A percentile compares a stretch with the other conserved stretches of the same genome.
Conservation (phyloP, 2,329 filamentous ascomycete genomes). For the Stemphylium beticola region DNA sequence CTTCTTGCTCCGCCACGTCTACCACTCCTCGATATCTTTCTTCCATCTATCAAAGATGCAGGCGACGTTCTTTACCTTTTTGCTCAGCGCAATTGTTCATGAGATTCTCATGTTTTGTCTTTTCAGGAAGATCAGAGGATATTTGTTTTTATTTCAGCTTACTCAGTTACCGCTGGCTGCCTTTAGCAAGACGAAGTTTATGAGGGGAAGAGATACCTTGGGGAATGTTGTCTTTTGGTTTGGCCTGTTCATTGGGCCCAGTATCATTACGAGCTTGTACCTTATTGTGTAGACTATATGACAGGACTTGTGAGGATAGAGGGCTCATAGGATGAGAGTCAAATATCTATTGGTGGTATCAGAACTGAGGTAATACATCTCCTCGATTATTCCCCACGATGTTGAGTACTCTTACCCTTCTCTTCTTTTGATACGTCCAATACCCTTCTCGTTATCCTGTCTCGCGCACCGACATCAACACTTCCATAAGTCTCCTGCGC, state of each 20-base stretch:
- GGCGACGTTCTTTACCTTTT: constrained; percentile 77
- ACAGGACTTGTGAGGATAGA: no score
- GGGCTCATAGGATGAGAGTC: not conserved
- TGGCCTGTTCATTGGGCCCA: constrained; percentile 78
- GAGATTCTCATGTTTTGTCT: constrained; percentile 82
- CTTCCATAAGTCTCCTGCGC: constrained; percentile 56
- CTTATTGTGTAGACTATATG: constrained; percentile 49
- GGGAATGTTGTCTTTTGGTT: constrained; percentile 81
- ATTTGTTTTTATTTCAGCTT: constrained; percentile 76
- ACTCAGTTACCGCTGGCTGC: constrained; percentile 73
- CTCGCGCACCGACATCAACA: constrained; percentile 50
- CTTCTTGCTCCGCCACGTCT: constrained; percentile 79
- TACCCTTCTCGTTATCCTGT: constrained; percentile 51
- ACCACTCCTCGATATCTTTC: constrained; percentile 76
- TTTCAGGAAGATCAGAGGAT: constrained; percentile 78
- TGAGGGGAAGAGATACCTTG: constrained; percentile 66
- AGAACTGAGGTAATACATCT: not conserved
- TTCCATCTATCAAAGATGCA: constrained; percentile 72
- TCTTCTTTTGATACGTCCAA: constrained; percentile 49
- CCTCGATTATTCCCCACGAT: not conserved
- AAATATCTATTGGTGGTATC: not conserved
- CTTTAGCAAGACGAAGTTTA: constrained; percentile 69
- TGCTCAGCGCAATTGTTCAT: constrained; percentile 73
- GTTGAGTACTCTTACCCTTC: constrained; percentile 11
- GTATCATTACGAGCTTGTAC: constrained; percentile 63